Conservation (phyloP, 2,329 filamentous ascomycete genomes). For the Fusarium sp. region DNA sequence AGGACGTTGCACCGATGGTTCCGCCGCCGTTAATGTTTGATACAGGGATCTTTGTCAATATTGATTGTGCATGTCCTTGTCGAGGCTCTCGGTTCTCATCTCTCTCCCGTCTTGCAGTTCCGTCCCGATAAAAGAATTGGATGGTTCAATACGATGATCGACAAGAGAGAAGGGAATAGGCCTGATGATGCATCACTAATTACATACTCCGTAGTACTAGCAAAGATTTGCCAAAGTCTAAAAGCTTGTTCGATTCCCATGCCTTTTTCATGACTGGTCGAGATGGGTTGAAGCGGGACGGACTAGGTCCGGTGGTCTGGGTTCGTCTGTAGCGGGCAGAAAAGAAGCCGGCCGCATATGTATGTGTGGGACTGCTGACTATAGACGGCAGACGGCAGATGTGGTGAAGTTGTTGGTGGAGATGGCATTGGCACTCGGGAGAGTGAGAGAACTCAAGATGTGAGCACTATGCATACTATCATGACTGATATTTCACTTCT, state of each 20-base stretch:
- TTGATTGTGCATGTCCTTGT: conserved; percentile 25
- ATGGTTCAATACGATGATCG: conserved; percentile 19
- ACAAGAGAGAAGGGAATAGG: neutral
- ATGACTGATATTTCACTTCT: neutral
- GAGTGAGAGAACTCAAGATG: neutral
- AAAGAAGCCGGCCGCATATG: conserved; percentile 12
- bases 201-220: neutral
- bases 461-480: neutral
- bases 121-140: neutral
- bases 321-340: conserved; percentile 16
- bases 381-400: neutral
- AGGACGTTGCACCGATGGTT: conserved; percentile 35
- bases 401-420: neutral
- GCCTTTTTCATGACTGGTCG: conserved; percentile 10
- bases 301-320: conserved; percentile 7
- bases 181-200: neutral
- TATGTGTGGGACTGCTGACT: conserved; percentile 13
- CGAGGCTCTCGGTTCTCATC: conserved; percentile 1
- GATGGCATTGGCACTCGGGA: neutral
- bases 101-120: conserved; percentile 12
- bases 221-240: conserved; percentile 22
- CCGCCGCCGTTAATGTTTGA: conserved; percentile 24
- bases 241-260: conserved; percentile 31
- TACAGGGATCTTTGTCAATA: conserved; percentile 16
- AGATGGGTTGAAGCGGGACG: conserved; percentile 10